phyloP scores from a whole-genome alignment of 2,329 filamentous ascomycete genomes.

The Samsoniella hepiali region DNA sequence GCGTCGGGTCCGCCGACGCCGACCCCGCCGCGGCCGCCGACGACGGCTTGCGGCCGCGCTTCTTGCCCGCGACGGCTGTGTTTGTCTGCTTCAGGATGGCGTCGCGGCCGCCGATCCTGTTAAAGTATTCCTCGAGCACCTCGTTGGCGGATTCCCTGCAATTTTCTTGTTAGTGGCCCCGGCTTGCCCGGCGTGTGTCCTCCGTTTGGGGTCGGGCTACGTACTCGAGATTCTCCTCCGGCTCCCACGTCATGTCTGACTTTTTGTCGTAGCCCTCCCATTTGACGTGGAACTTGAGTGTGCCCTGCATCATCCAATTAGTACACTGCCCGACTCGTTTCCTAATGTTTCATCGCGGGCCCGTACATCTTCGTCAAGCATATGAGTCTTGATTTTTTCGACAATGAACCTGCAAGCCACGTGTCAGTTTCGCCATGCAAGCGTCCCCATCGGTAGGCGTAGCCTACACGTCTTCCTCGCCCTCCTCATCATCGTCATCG shows the following conservation, averaged over 20 bases:
- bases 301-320: slow-evolving; percentile 37
- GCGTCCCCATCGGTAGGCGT: neutral
- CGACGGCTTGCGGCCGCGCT: slow-evolving; percentile 47
- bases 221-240: slow-evolving; percentile 60
- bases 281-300: slow-evolving; percentile 62
- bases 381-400: slow-evolving; percentile 68
- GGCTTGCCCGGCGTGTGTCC: too few species aligned
- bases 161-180: too few species aligned
- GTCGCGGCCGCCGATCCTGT: slow-evolving; percentile 60
- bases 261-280: slow-evolving; percentile 76
- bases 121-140: slow-evolving; percentile 63
- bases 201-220: neutral
- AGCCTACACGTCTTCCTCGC: slow-evolving; percentile 27
- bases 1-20: slow-evolving; percentile 23
- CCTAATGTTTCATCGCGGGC: neutral
- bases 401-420: slow-evolving; percentile 61
- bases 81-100: slow-evolving; percentile 50
- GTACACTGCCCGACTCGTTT: neutral
- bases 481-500: slow-evolving; percentile 4
- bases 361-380: slow-evolving; percentile 54
- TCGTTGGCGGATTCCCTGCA: slow-evolving; percentile 54
- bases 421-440: slow-evolving; percentile 20
- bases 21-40: slow-evolving; percentile 24
- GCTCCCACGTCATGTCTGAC: slow-evolving; percentile 74
- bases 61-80: slow-evolving; percentile 51